phyloP scores from a whole-genome alignment of 176 grass and related monocot genomes.

The Musa acuminata region DNA sequence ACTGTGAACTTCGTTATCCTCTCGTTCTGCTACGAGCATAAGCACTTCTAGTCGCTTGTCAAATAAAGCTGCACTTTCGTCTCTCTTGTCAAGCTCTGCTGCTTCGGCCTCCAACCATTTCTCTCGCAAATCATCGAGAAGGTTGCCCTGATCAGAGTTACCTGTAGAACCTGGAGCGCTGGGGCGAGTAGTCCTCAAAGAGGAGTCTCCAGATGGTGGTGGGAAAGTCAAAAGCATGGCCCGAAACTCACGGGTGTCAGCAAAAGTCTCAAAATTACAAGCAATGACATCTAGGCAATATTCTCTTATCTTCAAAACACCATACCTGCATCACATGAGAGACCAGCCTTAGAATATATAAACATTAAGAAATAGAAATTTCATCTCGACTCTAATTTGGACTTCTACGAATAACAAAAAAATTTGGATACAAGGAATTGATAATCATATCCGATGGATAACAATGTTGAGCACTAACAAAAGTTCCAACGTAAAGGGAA shows the following conservation, averaged over 20 bases:
- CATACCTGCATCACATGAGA: conserved; percentile 38
- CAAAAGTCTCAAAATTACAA: conserved; percentile 82
- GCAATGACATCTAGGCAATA: conserved; percentile 80
- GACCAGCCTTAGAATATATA: too few species aligned
- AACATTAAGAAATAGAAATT: not conserved
- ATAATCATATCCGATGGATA: too few species aligned
- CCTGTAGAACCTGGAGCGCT: conserved; percentile 51
- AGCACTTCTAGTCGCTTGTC: conserved; percentile 64
- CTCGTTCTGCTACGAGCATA: conserved; percentile 61
- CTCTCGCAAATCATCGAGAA: conserved; percentile 87
- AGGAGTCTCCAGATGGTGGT: conserved; percentile 49
- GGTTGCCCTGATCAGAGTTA: conserved; percentile 53
- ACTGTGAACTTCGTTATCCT: conserved; percentile 28
- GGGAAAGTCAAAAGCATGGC: conserved; percentile 81
- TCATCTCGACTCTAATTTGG: not conserved
- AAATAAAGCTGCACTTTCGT: conserved; percentile 78
- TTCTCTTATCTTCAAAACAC: conserved; percentile 80
- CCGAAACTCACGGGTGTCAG: conserved; percentile 50
- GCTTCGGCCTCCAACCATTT: conserved; percentile 84
- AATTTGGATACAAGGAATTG: too few species aligned
- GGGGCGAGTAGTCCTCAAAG: conserved; percentile 56
- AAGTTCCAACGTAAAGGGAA: too few species aligned
- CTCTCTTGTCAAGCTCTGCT: conserved; percentile 64
- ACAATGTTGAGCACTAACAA: too few species aligned
- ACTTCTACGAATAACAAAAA: not conserved